Conservation (phyloP, 352 stramenopile genomes). For the Phytopythium ostracodes region DNA sequence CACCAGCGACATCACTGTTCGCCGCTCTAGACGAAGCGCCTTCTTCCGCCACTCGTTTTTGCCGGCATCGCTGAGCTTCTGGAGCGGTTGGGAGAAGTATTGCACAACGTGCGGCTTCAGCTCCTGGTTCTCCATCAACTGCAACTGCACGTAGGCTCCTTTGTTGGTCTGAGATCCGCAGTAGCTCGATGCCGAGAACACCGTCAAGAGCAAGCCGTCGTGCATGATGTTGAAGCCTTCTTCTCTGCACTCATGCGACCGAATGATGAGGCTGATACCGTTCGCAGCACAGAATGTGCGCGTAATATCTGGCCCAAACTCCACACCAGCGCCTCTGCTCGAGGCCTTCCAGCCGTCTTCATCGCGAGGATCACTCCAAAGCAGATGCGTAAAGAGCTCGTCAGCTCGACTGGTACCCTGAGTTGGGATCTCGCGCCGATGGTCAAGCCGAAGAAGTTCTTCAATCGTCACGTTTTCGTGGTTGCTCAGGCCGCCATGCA, state of each 20-base stretch:
- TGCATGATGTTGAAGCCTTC: constrained; percentile 89
- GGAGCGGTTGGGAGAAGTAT: constrained; percentile 85
- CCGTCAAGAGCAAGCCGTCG: constrained; percentile 81
- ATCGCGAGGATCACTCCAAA: constrained; percentile 90
- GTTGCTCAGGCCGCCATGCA: constrained; percentile 90
- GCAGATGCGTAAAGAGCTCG: constrained; percentile 87
- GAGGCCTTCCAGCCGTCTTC: constrained; percentile 57
- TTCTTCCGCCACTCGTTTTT: constrained; percentile 83
- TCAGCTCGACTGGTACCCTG: constrained; percentile 77
- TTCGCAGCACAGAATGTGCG: constrained; percentile 87
- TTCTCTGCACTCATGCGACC: constrained; percentile 92
- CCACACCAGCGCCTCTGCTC: constrained; percentile 85
- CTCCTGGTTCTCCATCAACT: constrained; percentile 61
- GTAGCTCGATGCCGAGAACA: constrained; percentile 92
- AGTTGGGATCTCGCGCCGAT: constrained; percentile 86
- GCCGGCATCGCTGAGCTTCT: constrained; percentile 60
- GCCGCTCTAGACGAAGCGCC: constrained; percentile 54
- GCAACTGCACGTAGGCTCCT: constrained; percentile 66
- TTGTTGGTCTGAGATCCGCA: constrained; percentile 91
- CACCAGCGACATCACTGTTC: constrained; percentile 74
- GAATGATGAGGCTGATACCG: constrained; percentile 86
- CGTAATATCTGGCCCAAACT: constrained; percentile 93
- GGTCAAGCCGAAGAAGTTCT: constrained; percentile 80
- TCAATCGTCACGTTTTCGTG: constrained; percentile 86
- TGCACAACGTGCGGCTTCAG: constrained; percentile 91